These are phyloP conservation scores for Hypoxylon trugodes DNA, from an alignment of 495 filamentous ascomycete genomes.

Conservation along the genomic window DNA sequence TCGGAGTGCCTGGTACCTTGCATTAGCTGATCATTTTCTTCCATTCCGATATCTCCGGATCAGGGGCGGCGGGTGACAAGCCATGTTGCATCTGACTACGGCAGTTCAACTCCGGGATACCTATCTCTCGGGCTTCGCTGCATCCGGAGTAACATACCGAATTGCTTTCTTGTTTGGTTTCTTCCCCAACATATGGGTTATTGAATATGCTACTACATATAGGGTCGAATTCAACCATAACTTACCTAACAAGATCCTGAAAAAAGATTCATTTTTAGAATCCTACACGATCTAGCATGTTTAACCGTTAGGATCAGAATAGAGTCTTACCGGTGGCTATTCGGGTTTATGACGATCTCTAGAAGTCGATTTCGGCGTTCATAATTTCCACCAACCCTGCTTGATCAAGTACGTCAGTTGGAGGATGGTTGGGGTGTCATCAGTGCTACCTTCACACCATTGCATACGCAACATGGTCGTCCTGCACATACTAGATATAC, in stretches of 20 bases:
- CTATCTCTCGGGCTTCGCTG: conserved; percentile 17
- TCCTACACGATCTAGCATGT: conserved; percentile 11
- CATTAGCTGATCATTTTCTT: conserved; percentile 34
- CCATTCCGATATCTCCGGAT: conserved; percentile 39
- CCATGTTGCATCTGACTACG: conserved; percentile 26
- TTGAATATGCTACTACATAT: conserved; percentile 1
- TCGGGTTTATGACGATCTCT: conserved; percentile 41
- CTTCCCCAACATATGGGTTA: background rate
- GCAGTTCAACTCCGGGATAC: conserved; percentile 21
- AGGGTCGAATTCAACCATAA: background rate
- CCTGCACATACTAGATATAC: too few relatives aligned
- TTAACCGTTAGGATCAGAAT: conserved; percentile 32
- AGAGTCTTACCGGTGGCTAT: conserved; percentile 35
- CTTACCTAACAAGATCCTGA: conserved; percentile 1
- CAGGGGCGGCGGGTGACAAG: conserved; percentile 23
- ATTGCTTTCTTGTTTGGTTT: background rate
- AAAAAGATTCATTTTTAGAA: conserved; percentile 1
- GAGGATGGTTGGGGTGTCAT: conserved; percentile 34
- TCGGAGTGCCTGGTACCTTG: conserved; percentile 37
- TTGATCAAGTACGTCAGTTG: conserved; percentile 26
- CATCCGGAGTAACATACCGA: conserved; percentile 1
- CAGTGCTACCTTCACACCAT: conserved; percentile 34
- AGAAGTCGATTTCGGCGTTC: conserved; percentile 27
- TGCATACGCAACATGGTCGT: conserved; percentile 19
- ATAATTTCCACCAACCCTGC: conserved; percentile 40